phyloP scores from a whole-genome alignment of 768 basidiomycete species.

The Exsudoporus frostii region DNA sequence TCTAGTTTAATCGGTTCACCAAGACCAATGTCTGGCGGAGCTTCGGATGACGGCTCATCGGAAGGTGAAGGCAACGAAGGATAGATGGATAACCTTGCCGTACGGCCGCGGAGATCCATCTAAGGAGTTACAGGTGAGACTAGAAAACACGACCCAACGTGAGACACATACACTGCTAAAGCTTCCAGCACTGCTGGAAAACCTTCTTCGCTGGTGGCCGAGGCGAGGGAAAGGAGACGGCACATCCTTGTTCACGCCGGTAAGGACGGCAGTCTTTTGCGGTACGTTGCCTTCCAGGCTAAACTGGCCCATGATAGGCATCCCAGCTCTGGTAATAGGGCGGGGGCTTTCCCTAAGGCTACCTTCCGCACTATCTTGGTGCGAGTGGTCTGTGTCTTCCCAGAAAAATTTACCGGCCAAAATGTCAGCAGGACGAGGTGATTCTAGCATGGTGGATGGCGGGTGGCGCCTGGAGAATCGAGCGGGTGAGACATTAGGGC shows the following conservation, averaged over 20 bases:
- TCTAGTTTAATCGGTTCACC: slow-evolving; percentile 58
- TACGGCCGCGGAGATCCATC: slow-evolving; percentile 33
- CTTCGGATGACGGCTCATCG: slow-evolving; percentile 34
- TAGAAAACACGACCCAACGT: slow-evolving; percentile 1
- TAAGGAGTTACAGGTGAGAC: slow-evolving; percentile 8
- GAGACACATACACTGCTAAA: slow-evolving; percentile 36
- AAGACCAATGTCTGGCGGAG: slow-evolving; percentile 37
- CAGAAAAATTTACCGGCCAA: slow-evolving; percentile 59
- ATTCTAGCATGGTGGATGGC: slow-evolving; percentile 29
- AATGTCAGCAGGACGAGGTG: slow-evolving; percentile 66
- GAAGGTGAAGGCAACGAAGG: slow-evolving; percentile 33
- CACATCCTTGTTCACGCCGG: slow-evolving; percentile 28
- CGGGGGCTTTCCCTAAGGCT: slow-evolving; percentile 29
- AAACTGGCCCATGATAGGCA: slow-evolving; percentile 42
- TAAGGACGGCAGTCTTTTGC: slow-evolving; percentile 27
- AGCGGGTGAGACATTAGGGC: slow-evolving; percentile 48
- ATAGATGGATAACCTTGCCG: slow-evolving; percentile 34
- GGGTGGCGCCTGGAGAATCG: slow-evolving; percentile 34
- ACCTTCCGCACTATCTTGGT: slow-evolving; percentile 34
- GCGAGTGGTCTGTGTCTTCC: slow-evolving; percentile 42
- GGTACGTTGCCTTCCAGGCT: slow-evolving; percentile 12
- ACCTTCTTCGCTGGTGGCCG: slow-evolving; percentile 22
- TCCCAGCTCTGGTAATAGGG: slow-evolving; percentile 13
- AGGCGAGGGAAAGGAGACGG: slow-evolving; percentile 33
- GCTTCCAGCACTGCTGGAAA: slow-evolving; percentile 32